Conservation (phyloP, 345 rosid genomes). For the Eucalyptus tenuipes region DNA sequence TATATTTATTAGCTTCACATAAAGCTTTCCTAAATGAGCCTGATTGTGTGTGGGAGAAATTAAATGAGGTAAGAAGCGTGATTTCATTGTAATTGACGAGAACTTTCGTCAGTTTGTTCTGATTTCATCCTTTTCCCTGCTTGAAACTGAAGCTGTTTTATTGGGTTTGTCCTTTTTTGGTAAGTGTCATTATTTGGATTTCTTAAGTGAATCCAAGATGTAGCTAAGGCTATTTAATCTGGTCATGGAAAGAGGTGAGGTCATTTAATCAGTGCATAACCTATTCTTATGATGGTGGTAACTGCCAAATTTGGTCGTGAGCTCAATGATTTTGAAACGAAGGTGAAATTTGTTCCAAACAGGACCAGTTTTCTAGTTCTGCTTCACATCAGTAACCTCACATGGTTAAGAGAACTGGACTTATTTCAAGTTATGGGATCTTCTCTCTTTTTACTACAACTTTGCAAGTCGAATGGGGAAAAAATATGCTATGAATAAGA, state of each 20-base stretch:
- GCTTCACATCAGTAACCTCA: background rate
- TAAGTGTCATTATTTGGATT: background rate
- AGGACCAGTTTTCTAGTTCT: background rate
- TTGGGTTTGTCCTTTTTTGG: background rate
- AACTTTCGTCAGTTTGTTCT: background rate
- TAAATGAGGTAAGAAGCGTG: conserved; percentile 55
- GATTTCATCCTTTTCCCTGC: background rate
- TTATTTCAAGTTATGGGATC: background rate
- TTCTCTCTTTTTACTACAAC: background rate
- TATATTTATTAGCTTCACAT: conserved; percentile 91
- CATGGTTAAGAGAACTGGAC: background rate
- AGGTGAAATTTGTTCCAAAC: background rate
- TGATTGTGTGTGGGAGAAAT: conserved; percentile 90
- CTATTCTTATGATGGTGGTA: background rate
- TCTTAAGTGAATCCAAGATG: background rate
- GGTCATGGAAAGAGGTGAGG: background rate
- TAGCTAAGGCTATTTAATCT: background rate
- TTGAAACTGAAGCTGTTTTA: background rate
- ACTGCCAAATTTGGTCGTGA: background rate
- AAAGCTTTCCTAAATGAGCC: conserved; percentile 83
- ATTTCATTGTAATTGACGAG: background rate
- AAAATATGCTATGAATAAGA: background rate
- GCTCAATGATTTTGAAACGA: background rate
- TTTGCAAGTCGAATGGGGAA: background rate
- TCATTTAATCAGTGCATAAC: background rate